These are phyloP conservation scores for Claviceps africana DNA, from an alignment of 2,329 filamentous ascomycete genomes.

Conservation along the genomic window DNA sequence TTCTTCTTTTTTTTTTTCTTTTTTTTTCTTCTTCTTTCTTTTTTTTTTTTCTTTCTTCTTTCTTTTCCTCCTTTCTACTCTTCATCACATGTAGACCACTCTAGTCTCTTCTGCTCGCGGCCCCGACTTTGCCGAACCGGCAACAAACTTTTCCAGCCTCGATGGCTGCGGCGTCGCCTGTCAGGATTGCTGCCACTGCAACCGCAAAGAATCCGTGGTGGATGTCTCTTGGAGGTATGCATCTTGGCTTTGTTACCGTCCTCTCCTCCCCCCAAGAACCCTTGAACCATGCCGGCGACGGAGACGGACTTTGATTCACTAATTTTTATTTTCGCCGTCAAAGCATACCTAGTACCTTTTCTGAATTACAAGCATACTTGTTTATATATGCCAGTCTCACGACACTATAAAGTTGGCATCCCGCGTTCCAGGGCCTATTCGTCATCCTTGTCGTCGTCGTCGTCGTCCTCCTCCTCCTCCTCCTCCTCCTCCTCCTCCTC, in stretches of 20 bases:
- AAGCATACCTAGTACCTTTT: background rate
- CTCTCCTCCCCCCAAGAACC: background rate
- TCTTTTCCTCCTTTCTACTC: background rate
- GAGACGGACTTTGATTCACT: background rate
- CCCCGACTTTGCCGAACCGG: background rate
- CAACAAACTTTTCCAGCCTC: background rate
- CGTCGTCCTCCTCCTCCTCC: too few relatives aligned
- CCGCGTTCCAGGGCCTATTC: background rate
- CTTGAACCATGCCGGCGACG: background rate
- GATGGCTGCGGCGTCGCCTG: constrained; percentile 9
- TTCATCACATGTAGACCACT: background rate
- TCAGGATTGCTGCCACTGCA: constrained; percentile 9
- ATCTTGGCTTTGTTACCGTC: background rate
- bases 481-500: too few relatives aligned
- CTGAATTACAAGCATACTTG: background rate
- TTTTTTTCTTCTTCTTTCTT: too few relatives aligned
- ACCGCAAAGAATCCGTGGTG: constrained; percentile 9
- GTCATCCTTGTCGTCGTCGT: too few relatives aligned
- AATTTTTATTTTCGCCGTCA: background rate
- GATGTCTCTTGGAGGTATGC: constrained; percentile 6
- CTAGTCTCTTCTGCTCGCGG: background rate
- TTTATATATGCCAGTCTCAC: background rate
- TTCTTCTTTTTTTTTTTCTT: too few relatives aligned
- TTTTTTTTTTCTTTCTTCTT: background rate
- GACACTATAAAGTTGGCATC: background rate